A percentile compares a stretch with the other conserved stretches of the same genome.
phyloP scores from a whole-genome alignment of 768 basidiomycete species.

The Suillus occidentalis region DNA sequence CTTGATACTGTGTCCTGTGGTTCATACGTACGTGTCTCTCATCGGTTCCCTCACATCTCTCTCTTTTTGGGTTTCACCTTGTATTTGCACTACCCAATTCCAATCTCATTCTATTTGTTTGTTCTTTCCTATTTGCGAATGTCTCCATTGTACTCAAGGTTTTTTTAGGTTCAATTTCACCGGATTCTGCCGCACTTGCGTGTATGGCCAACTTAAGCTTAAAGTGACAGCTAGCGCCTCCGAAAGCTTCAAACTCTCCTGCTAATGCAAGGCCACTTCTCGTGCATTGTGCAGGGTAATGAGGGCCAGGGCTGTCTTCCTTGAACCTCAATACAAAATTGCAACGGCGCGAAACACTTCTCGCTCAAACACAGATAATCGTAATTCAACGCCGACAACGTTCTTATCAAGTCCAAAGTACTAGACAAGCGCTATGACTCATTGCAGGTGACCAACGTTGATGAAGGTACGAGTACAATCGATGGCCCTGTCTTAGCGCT shows the following conservation, averaged over 20 bases:
- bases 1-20: background rate
- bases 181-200: background rate
- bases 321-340: background rate
- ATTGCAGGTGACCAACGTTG: background rate
- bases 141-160: background rate
- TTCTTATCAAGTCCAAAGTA: background rate
- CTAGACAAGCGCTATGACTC: background rate
- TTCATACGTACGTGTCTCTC: background rate
- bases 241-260: background rate
- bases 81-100: background rate
- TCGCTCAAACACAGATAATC: background rate
- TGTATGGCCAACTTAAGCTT: background rate
- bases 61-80: background rate
- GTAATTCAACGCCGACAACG: background rate
- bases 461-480: background rate
- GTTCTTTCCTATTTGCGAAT: too few species aligned
- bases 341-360: background rate
- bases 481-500: background rate
- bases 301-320: background rate
- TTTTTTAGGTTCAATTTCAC: background rate
- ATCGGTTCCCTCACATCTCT: background rate
- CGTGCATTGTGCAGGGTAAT: background rate
- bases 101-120: background rate
- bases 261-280: background rate
- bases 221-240: background rate